Evolutionary conservation across 306 rosid species (phyloP).

Genomic region (Arachis stenosperma): DNA sequence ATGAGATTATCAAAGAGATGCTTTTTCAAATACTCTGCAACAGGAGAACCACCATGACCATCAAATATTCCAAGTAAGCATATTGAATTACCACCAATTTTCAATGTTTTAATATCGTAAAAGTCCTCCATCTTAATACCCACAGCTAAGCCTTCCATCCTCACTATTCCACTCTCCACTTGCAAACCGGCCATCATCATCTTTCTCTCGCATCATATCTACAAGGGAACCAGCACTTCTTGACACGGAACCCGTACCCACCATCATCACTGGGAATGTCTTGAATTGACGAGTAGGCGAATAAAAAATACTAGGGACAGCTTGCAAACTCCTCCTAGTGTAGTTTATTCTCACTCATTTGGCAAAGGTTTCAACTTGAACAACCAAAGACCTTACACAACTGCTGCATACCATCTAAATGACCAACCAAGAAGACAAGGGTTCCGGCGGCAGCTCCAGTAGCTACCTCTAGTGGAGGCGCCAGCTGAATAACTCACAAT

Average conservation of each 20-base stretch:
- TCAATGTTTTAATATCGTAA: too few relatives aligned
- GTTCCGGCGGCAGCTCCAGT: too few relatives aligned
- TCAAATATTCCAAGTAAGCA: too few relatives aligned
- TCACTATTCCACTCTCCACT: constrained; percentile 87
- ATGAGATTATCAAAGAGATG: constrained; percentile 91
- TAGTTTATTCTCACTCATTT: constrained; percentile 39
- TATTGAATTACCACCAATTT: too few relatives aligned
- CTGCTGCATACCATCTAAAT: too few relatives aligned
- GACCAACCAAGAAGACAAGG: neutral
- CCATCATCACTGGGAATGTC: constrained; percentile 56
- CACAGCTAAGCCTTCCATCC: constrained; percentile 42
- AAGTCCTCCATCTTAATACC: too few relatives aligned
- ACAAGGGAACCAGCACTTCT: constrained; percentile 53
- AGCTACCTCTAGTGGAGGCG: too few relatives aligned
- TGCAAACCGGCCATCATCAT: constrained; percentile 64
- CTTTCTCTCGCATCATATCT: constrained; percentile 58
- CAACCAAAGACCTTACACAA: constrained; percentile 63
- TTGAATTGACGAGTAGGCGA: constrained; percentile 48
- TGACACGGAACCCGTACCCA: constrained; percentile 59
- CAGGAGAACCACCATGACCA: too few relatives aligned
- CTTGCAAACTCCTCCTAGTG: constrained; percentile 33
- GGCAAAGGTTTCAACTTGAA: constrained; percentile 53
- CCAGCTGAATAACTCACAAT: too few relatives aligned
- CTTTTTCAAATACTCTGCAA: constrained; percentile 10
- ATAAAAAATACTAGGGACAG: constrained; percentile 21